Base-by-base conservation (phyloP, 208 protist genomes). In the Acanthamoeba triangularis region DNA sequence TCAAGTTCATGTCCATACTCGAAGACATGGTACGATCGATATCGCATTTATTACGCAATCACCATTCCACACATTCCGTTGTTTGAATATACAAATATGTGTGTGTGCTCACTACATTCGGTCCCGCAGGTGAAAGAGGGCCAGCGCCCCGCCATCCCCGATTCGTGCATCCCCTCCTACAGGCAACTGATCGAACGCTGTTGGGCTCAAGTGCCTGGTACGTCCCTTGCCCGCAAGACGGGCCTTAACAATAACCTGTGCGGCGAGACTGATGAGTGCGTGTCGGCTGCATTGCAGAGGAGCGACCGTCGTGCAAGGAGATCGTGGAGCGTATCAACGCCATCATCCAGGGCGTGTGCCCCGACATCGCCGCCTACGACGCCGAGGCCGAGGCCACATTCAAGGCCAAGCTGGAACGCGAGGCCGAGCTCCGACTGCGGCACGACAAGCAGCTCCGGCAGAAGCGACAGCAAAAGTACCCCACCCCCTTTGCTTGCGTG, bases 251-350 rank as follows among this genome's bases (percentile, higher is more conserved):
- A n/a, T n/a, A n/a, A n/a, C n/a, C n/a, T n/a, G n/a, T 5, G 41
- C 5, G 5, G 41, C 41, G 41, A 5, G 41, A 5, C 41, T 44
- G 41, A 44, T 44, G 41, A 41, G 11, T 37, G 25, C 3, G 10
- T 74, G 65, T 11, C 6, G 2, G 65, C 18, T 37, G 69, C 30
- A 13, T 3, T 44, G 8, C 18, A 88, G 80, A 63, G 13, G 10
- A 67, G 67, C 44, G 90, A 28, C 90, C 90, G 35, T 44, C 90
- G 30, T 94, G 44, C 52, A 84, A 0, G 49, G 90, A 94, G 90
- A 84, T 94, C 16, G 90, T 94, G 69, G 90, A 56, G 67, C 61
- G 47, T 4, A 49, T 94, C 63, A 6, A 94, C 11, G n/a, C 16
- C 14, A 94, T 94, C 69, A 84, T 94, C 47, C 4, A 54, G 30